Evolutionary conservation across 345 rosid genomes (phyloP).

Genomic region (Bruguiera sexangula): DNA sequence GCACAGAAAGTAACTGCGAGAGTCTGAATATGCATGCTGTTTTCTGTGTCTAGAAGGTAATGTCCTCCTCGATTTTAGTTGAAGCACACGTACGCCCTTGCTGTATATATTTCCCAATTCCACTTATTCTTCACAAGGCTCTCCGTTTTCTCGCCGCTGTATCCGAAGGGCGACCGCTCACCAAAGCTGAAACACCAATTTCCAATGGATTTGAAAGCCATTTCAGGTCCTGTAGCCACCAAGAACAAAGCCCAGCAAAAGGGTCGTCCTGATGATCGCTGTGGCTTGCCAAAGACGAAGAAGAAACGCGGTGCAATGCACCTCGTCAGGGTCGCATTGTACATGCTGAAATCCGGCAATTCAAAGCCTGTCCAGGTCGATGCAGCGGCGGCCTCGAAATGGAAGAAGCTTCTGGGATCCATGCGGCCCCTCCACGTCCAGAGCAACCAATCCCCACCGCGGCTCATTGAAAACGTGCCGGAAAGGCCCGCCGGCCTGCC

Average conservation of each 20-base stretch:
- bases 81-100: no score
- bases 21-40: no score
- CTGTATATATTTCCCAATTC: neutral
- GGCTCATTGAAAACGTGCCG: neutral
- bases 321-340: constrained; percentile 43
- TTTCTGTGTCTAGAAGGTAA: no score
- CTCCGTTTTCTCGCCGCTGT: constrained; percentile 7
- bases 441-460: neutral
- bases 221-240: neutral
- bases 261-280: neutral
- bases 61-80: no score
- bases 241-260: neutral
- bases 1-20: no score
- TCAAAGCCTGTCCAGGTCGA: constrained; percentile 27
- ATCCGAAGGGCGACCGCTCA: constrained; percentile 12
- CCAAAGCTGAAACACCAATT: neutral
- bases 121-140: neutral
- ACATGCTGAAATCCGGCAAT: constrained; percentile 34
- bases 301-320: constrained; percentile 39
- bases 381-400: constrained; percentile 18
- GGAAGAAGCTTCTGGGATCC: constrained; percentile 16
- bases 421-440: constrained; percentile 26
- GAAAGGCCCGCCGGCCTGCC: neutral
- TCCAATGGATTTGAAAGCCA: no score
- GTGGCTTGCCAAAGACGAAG: constrained; percentile 22